These are phyloP conservation scores for Cydonia oblonga DNA, from an alignment of 331 rosid species.

Conservation along the genomic window DNA sequence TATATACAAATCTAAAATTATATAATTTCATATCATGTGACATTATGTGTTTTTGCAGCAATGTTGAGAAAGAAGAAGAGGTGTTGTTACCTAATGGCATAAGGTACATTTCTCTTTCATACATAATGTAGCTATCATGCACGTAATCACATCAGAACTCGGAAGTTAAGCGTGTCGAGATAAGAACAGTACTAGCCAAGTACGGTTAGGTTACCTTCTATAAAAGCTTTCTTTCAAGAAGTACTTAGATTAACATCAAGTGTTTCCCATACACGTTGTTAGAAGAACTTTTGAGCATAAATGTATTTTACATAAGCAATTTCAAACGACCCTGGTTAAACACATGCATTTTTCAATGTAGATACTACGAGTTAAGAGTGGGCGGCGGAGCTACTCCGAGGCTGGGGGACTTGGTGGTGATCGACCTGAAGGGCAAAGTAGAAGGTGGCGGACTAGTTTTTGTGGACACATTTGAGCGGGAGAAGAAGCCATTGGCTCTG, in stretches of 20 bases:
- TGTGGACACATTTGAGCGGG: slow-evolving; percentile 68
- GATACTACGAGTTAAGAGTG: slow-evolving; percentile 54
- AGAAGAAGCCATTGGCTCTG: slow-evolving; percentile 64
- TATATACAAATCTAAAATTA: background rate
- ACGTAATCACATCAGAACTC: no score
- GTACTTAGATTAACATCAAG: no score
- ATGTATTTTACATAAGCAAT: rapidly evolving
- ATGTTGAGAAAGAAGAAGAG: slow-evolving; percentile 66
- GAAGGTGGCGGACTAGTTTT: slow-evolving; percentile 52
- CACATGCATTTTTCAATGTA: background rate
- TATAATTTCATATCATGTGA: background rate
- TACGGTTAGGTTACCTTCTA: no score
- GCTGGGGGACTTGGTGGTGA: slow-evolving; percentile 75
- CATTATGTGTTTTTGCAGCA: slow-evolving; percentile 20
- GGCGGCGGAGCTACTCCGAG: slow-evolving; percentile 65
- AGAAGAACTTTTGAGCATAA: background rate
- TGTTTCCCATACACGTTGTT: no score
- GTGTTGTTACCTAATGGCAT: slow-evolving; percentile 76
- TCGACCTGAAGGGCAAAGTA: slow-evolving; percentile 54
- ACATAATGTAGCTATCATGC: background rate
- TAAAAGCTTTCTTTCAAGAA: no score
- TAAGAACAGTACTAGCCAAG: no score
- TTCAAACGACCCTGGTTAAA: background rate
- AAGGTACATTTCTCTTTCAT: slow-evolving; percentile 37
- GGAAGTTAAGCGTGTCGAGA: no score